Evolutionary conservation across 805 yeast species (phyloP), one percentile per base, ranked within the genome.

Genomic region (Candida vaughaniae): DNA sequence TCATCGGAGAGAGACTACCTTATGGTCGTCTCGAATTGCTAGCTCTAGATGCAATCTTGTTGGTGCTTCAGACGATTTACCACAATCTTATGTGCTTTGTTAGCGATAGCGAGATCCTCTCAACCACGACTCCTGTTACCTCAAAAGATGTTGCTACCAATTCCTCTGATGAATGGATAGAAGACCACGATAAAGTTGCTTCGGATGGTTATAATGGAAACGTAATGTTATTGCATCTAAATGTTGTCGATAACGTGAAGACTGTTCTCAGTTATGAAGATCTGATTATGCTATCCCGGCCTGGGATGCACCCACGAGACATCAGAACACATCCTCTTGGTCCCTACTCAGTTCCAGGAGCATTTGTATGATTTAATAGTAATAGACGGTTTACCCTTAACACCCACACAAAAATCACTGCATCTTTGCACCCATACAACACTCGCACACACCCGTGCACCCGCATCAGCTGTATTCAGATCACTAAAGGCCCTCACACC

Each of bases 131-230:
- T 12, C 22, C 22, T 17, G 28, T 22, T 5, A 10, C 17, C 23
- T 22, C 29, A 5, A 12, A 27, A 6, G 30, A 27, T 27, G 26
- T 22, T 16, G 6, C 12, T 3, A 15, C 12, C 4, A 6, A n/a
- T 7, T 6, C 10, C 10, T 17, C 22, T 17, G 26, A 25, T 11
- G n/a, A 17, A 23, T 26, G 17, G 5, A 10, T n/a, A 11, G 30
- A 27, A n/a, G 26, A 20, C 19, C 33, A 22, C 14, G 29, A 22
- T 15, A 18, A 27, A 5, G 7, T 40, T 19, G 51, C 52, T 15
- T 33, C 40, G 6, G 73, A 68, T 46, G 73, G 73, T 2, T 67
- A 60, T 46, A 58, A 52, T 33, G 73, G 73, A 2, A 60, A 62
- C 29, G 71, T 67, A 6, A 39, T 39, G 27, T 46, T 68, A 23